Evolutionary conservation across 2,329 filamentous ascomycete species (phyloP), one percentile per base, ranked within the genome.

Genomic region (Cytospora piceicola): DNA sequence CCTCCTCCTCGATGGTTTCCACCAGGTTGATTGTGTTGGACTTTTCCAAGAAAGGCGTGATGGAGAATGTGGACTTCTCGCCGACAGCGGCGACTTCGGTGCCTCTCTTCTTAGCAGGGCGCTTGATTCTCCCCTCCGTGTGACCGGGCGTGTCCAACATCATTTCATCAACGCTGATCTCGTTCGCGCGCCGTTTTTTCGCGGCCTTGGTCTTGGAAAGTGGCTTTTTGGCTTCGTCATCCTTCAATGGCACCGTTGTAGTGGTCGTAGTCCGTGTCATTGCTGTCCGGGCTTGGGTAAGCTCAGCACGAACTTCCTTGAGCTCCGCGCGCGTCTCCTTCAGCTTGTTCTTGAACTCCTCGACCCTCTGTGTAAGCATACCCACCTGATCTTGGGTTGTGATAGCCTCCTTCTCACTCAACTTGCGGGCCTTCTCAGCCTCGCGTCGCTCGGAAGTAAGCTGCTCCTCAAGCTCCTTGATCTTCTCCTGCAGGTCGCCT

Each of bases 21-120:
- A 73, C 68, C 17, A 89, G 79, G 69, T 82, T 89, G 67, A 83
- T 74, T 6, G 76, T 81, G 20, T 68, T 68, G 2, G 66, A 68
- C 76, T 84, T 88, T 76, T 94, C 96, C 68, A 98, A 82, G 80
- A 96, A 97, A 0, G 94, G 94, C 0, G 94, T 98, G 69, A 97
- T 93, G 4, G 93, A 97, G 77, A 98, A 97, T 3, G 85, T 89
- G 0, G 94, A 97, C 77, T 97, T 97, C 73, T 96, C 92, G 34
- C 91, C 93, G 6, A 91, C 81, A 63, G 87, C 79, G 1, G 85
- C 83, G 46, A 86, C 84, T 24, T 88, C 85, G 32, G 80, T 76
- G 57, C 80, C 83, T 63, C 82, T 80, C 74, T 88, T 89, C 76
- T 89, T 90, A 67, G 78, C 71, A 39, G 75, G 75, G 52, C 79